Evolutionary conservation across 768 basidiomycete species (phyloP), one percentile per base, ranked within the genome.

Genomic region (Mycena capillaripes): DNA sequence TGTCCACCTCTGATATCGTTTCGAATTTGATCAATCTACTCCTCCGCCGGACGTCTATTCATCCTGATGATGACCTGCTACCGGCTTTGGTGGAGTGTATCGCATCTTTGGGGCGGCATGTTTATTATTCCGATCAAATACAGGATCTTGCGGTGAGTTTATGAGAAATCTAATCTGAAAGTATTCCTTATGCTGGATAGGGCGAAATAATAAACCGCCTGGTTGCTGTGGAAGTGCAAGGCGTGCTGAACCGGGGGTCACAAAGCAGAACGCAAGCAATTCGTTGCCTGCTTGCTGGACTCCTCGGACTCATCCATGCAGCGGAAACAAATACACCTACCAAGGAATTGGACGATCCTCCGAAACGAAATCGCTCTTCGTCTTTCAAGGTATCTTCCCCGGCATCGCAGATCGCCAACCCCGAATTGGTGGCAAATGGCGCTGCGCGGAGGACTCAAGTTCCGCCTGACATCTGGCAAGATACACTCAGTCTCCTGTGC

Each of bases 41-140:
- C 69, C 83, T 96, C 44, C 93, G 94, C 48, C 87, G 94, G 53
- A 86, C 91, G 30, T 84, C 89, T 1, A 83, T 91, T 36, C 87
- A 92, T 69, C 83, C 88, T 1, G 82, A 89, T 14, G 96, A 97
- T 75, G 70, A 85, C 9, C 84, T 96, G 12, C 83, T 98, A 14
- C 87, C 90, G 0, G 81, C 87, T 10, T 79, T 97, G 61, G 92
- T 97, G 10, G 86, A 91, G 65, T 93, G 93, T 77, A 92, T 97
- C 50, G 86, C 93, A 3, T 94, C 96, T 0, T 85, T 98, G 14
- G 96, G 96, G 40, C 91, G 93, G 14, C 96, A 97, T 78, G 91
- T 97, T 64, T 97, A 98, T 84, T 98, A 98, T 78, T 93, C 95
- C 44, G 97, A 98, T 81, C 97, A 98, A 82, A 95, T 97, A 59